Evolutionary conservation across 1,284 basidiomycete species (phyloP).

Genomic region (Phylloporus sp.): DNA sequence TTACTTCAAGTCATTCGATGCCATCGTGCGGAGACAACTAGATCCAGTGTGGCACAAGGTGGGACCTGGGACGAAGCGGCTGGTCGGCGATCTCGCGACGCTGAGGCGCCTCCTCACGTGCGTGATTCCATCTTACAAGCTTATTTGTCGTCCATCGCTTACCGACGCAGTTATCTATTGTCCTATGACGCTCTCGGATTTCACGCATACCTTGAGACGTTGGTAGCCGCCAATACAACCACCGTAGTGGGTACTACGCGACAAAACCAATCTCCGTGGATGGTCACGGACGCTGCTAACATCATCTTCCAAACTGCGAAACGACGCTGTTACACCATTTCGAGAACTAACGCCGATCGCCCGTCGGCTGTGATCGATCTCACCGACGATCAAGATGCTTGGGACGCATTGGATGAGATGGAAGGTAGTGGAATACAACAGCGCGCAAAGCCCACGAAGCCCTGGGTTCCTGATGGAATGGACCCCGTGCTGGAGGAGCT

Average conservation of each 20-base stretch:
- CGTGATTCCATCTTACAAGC: conserved; percentile 27
- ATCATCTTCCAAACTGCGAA: conserved; percentile 87
- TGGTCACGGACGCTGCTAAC: conserved; percentile 89
- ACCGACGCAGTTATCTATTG: conserved; percentile 63
- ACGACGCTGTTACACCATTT: conserved; percentile 73
- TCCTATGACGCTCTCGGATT: conserved; percentile 93
- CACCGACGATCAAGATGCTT: conserved; percentile 70
- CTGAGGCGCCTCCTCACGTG: conserved; percentile 85
- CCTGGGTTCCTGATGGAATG: conserved; percentile 80
- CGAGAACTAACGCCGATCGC: conserved; percentile 34
- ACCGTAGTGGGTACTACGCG: conserved; percentile 53
- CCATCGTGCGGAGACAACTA: conserved; percentile 86
- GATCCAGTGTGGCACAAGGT: conserved; percentile 98
- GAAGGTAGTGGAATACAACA: conserved; percentile 44
- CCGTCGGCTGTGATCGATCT: conserved; percentile 28
- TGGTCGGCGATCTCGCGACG: conserved; percentile 88
- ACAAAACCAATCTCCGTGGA: conserved; percentile 82
- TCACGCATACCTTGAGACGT: conserved; percentile 90
- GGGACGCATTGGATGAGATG: conserved; percentile 69
- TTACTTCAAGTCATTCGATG: conserved; percentile 94
- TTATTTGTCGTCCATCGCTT: not conserved
- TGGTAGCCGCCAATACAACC: conserved; percentile 77
- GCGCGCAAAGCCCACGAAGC: conserved; percentile 26
- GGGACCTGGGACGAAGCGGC: conserved; percentile 88
- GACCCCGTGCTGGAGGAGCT: conserved; percentile 91